phyloP scores from a whole-genome alignment of 176 grass and related monocot species.

The Carex scoparia region DNA sequence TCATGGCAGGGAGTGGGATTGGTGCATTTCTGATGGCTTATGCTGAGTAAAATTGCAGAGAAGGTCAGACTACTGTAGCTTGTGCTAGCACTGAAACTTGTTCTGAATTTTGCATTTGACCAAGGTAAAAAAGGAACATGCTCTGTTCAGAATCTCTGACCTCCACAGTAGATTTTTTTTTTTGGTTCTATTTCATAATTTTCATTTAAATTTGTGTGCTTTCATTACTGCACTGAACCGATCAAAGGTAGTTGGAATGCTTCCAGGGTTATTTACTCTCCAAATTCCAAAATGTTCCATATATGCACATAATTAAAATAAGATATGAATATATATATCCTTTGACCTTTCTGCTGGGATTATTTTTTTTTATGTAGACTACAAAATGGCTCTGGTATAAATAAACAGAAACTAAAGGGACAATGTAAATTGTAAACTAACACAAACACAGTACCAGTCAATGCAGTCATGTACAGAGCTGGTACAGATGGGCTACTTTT shows the following conservation, averaged over 20 bases:
- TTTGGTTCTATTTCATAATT: neutral
- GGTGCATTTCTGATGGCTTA: conserved; percentile 26
- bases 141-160: neutral
- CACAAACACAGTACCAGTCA: neutral
- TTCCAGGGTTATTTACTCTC: neutral
- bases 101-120: conserved; percentile 14
- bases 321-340: neutral
- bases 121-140: neutral
- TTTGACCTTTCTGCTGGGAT: neutral
- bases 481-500: neutral
- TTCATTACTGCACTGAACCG: neutral
- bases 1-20: conserved; percentile 16
- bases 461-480: neutral
- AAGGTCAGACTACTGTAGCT: conserved; percentile 22
- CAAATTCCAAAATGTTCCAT: conserved; percentile 7
- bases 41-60: conserved; percentile 26
- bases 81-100: conserved; percentile 13
- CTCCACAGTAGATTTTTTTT: neutral
- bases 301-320: neutral
- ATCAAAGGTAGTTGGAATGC: conserved; percentile 9
- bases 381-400: conserved; percentile 2
- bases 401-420: conserved; percentile 2
- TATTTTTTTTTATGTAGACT: neutral
- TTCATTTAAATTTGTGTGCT: neutral
- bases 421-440: neutral